These are phyloP conservation scores for Backusella tarrabulga DNA, from an alignment of 192 early-diverging fungal genomes.

Conservation along the genomic window DNA sequence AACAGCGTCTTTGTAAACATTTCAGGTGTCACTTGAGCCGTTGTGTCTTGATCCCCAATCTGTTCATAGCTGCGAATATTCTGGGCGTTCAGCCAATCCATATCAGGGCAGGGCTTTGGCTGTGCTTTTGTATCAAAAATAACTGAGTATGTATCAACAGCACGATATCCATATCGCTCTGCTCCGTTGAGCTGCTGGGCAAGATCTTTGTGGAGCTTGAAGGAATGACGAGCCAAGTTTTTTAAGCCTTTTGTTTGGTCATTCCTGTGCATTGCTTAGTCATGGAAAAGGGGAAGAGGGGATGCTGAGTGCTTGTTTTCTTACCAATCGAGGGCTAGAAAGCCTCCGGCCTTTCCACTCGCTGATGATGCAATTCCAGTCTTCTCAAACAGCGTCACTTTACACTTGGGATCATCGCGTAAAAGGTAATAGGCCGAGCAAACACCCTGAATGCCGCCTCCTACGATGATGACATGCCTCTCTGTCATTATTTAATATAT, in stretches of 20 bases:
- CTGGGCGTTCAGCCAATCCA: slow-evolving; percentile 20
- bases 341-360: slow-evolving; percentile 49
- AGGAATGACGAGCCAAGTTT: slow-evolving; percentile 32
- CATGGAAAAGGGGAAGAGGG: not conserved
- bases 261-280: not conserved
- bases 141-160: slow-evolving; percentile 36
- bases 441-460: slow-evolving; percentile 45
- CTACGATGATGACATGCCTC: slow-evolving; percentile 40
- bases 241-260: not conserved
- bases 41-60: slow-evolving; percentile 33
- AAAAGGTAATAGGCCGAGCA: slow-evolving; percentile 45
- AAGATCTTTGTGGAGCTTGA: slow-evolving; percentile 41
- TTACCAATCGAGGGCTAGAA: slow-evolving; percentile 45
- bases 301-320: not conserved
- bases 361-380: slow-evolving; percentile 41
- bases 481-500: not conserved
- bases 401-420: slow-evolving; percentile 10
- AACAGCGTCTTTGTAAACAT: slow-evolving; percentile 38
- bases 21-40: slow-evolving; percentile 43
- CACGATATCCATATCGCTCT: slow-evolving; percentile 40
- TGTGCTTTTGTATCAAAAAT: not conserved
- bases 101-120: not conserved
- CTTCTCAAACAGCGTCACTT: slow-evolving; percentile 43
- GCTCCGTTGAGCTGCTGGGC: slow-evolving; percentile 31
- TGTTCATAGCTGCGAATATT: slow-evolving; percentile 13